Conservation (phyloP, 805 yeast species). For the Jamesozyma lodderae region DNA sequence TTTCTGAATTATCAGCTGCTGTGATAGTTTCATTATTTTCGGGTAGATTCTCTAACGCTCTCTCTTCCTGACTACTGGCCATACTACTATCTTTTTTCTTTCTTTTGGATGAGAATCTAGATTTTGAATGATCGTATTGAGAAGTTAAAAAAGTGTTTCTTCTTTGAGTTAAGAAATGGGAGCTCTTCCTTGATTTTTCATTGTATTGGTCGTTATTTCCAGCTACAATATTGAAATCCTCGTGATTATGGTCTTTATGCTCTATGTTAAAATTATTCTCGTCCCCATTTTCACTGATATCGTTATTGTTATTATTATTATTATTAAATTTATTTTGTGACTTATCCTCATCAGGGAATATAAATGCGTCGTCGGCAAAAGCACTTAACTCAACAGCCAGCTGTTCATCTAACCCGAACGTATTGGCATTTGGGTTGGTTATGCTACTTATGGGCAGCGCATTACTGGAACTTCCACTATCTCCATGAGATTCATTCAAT, state of each 20-base stretch:
- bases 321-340: constrained; percentile 11
- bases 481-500: constrained; percentile 30
- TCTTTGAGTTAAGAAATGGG: constrained; percentile 24
- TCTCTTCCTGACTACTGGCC: background rate
- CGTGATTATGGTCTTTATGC: constrained; percentile 4
- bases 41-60: background rate
- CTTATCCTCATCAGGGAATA: constrained; percentile 69
- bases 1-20: background rate
- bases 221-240: too few relatives aligned
- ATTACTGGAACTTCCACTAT: constrained; percentile 22
- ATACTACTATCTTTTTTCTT: background rate
- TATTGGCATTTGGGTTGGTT: background rate
- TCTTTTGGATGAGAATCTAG: constrained; percentile 18
- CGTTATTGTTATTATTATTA: constrained; percentile 5
- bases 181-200: constrained; percentile 5
- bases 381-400: constrained; percentile 63
- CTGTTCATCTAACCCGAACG: constrained; percentile 37
- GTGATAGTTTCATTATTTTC: background rate
- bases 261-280: constrained; percentile 2
- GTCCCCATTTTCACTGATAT: constrained; percentile 4
- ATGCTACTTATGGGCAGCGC: background rate
- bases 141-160: constrained; percentile 25
- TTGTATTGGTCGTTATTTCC: too few relatives aligned
- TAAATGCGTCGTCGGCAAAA: constrained; percentile 72
- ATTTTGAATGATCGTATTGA: constrained; percentile 27